These are phyloP conservation scores for Alternaria alternata DNA, from an alignment of 2,329 filamentous ascomycete genomes.

Conservation along the genomic window DNA sequence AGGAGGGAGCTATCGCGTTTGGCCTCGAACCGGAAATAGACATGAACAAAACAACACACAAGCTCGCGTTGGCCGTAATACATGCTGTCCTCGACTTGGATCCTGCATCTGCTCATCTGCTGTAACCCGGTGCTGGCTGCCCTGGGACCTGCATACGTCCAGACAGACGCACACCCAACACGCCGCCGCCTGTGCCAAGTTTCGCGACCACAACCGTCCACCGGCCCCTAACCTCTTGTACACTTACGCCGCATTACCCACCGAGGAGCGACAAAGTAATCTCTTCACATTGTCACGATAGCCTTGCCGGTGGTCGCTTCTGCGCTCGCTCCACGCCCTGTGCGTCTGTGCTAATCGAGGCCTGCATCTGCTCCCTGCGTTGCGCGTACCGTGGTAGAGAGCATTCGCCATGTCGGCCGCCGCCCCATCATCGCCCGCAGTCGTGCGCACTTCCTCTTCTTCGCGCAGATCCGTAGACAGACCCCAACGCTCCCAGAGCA, in stretches of 20 bases:
- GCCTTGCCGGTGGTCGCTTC: constrained; percentile 24
- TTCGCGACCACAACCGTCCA: constrained; percentile 17
- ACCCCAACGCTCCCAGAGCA: constrained; percentile 50
- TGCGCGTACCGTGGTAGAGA: constrained; percentile 15
- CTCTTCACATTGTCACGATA: constrained; percentile 18
- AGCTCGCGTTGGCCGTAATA: background rate
- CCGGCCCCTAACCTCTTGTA: constrained; percentile 24
- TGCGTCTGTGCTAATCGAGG: constrained; percentile 23
- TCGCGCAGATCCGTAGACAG: constrained; percentile 44
- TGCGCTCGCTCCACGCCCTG: constrained; percentile 25
- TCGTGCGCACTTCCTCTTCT: constrained; percentile 44
- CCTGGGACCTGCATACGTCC: constrained; percentile 19
- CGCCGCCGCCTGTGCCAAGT: constrained; percentile 17
- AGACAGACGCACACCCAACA: constrained; percentile 14
- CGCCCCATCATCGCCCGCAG: constrained; percentile 55
- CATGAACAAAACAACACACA: background rate
- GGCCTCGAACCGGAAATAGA: background rate
- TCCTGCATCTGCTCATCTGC: constrained; percentile 13
- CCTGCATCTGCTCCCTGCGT: constrained; percentile 38
- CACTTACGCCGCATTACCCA: constrained; percentile 12
- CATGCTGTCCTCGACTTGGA: constrained; percentile 7
- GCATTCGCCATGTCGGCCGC: constrained; percentile 47
- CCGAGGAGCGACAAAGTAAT: constrained; percentile 8
- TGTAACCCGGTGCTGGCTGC: constrained; percentile 17
- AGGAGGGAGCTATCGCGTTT: constrained; percentile 18